phyloP scores from a whole-genome alignment of 768 basidiomycete genomes.

The Russula compacta region DNA sequence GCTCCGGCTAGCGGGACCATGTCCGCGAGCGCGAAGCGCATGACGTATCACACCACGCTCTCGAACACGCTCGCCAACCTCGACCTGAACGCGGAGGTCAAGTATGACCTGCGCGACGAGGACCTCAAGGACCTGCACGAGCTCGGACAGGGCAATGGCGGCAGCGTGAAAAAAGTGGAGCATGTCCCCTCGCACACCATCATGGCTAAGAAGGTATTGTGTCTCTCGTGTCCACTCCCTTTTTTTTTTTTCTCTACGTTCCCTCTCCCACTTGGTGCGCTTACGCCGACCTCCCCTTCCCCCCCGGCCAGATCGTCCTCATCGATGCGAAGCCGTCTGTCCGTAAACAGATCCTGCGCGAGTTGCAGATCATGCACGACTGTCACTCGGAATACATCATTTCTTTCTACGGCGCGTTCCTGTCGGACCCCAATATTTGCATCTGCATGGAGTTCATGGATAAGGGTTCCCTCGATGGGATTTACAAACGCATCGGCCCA shows the following conservation, averaged over 20 bases:
- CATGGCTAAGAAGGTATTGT: conserved; percentile 92
- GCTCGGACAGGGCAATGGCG: conserved; percentile 93
- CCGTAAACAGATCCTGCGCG: conserved; percentile 93
- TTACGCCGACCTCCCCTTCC: background rate
- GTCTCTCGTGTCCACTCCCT: background rate
- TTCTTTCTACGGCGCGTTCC: conserved; percentile 94
- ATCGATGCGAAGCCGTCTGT: conserved; percentile 96
- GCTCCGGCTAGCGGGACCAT: conserved; percentile 44
- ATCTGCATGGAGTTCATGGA: conserved; percentile 98
- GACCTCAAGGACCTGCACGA: conserved; percentile 88
- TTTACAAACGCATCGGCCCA: conserved; percentile 92
- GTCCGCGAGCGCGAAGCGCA: conserved; percentile 47
- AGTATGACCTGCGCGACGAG: conserved; percentile 76
- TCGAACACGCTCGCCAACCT: conserved; percentile 79
- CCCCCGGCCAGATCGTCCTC: conserved; percentile 64
- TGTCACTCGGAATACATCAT: conserved; percentile 91
- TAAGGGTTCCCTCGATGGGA: conserved; percentile 87
- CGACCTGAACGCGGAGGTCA: conserved; percentile 79
- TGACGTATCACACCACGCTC: conserved; percentile 70
- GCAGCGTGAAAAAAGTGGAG: conserved; percentile 93
- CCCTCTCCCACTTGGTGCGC: background rate
- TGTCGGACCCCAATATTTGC: conserved; percentile 96
- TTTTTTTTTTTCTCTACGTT: too few species aligned
- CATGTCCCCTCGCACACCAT: conserved; percentile 83
- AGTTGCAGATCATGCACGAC: conserved; percentile 98